These are phyloP conservation scores for Hymenoscyphus salicellus DNA, from an alignment of 2,329 filamentous ascomycete genomes.

Conservation along the genomic window DNA sequence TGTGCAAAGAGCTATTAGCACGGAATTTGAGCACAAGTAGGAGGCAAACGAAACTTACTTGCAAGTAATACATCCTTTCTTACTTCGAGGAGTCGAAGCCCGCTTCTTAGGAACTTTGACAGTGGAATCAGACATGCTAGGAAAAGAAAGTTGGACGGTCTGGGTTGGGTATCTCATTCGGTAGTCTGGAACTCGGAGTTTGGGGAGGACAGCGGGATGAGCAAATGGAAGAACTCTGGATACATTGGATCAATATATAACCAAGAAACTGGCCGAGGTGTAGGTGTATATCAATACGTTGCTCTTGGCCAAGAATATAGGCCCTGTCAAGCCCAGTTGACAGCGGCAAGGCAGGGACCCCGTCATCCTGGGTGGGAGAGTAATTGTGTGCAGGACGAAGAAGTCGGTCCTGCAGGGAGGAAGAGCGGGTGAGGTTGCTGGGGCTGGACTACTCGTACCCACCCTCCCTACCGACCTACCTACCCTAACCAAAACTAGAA, in stretches of 20 bases:
- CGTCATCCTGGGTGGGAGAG: not conserved
- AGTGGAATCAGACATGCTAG: slow-evolving; percentile 10
- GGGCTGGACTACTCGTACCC: too few species aligned
- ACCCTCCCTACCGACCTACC: not conserved
- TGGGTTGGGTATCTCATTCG: not conserved
- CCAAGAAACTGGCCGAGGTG: not conserved
- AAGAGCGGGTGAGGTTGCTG: not conserved
- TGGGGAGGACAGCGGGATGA: not conserved
- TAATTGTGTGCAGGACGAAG: not conserved
- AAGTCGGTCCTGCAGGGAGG: not conserved
- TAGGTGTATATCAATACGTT: not conserved
- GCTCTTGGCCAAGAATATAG: not conserved
- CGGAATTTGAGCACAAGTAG: not conserved
- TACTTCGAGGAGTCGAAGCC: slow-evolving; percentile 25
- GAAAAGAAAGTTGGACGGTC: not conserved
- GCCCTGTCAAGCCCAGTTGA: slow-evolving; percentile 1
- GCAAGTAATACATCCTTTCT: slow-evolving; percentile 62
- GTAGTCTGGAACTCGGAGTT: not conserved
- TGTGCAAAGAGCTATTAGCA: slow-evolving; percentile 17
- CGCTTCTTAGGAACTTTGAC: slow-evolving; percentile 15
- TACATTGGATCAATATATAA: not conserved
- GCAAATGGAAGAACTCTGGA: not conserved
- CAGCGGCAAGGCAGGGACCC: not conserved
- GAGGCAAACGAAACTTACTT: slow-evolving; percentile 49
- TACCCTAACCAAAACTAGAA: not conserved